A percentile compares a stretch with the other conserved stretches of the same genome.
These are phyloP conservation scores for Gossypium trilobum DNA, from an alignment of 441 rosid genomes.

Conservation along the genomic window DNA sequence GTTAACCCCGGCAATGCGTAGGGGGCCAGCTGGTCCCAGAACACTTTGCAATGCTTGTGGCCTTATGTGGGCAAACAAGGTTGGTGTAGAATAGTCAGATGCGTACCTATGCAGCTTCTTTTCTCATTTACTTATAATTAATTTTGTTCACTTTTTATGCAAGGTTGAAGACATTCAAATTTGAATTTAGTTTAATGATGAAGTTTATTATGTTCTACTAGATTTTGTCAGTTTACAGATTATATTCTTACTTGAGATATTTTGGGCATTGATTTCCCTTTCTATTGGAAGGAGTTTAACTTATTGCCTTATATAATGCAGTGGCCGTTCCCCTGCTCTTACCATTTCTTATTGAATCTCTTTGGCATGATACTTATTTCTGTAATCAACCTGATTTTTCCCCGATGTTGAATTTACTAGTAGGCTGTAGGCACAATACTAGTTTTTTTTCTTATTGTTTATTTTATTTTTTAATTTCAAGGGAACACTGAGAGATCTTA, in stretches of 20 bases:
- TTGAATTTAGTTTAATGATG: neutral
- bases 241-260: neutral
- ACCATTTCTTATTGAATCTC: neutral
- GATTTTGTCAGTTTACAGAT: neutral
- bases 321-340: neutral
- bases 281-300: neutral
- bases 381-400: neutral
- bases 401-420: neutral
- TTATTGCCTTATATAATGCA: neutral
- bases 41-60: slow-evolving; percentile 47
- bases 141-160: neutral
- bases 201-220: neutral
- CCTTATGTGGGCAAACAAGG: slow-evolving; percentile 44
- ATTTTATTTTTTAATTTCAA: slow-evolving; percentile 17
- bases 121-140: neutral
- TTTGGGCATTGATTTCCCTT: slow-evolving; percentile 6
- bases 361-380: neutral
- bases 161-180: neutral
- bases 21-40: slow-evolving; percentile 40
- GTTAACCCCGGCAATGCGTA: slow-evolving; percentile 38
- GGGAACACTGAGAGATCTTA: slow-evolving; percentile 52
- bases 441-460: slow-evolving; percentile 9
- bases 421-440: neutral
- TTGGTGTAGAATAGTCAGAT: neutral
- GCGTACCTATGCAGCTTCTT: neutral